phyloP scores from a whole-genome alignment of 257 asterid genomes.

The Ajuga chamaepitys region DNA sequence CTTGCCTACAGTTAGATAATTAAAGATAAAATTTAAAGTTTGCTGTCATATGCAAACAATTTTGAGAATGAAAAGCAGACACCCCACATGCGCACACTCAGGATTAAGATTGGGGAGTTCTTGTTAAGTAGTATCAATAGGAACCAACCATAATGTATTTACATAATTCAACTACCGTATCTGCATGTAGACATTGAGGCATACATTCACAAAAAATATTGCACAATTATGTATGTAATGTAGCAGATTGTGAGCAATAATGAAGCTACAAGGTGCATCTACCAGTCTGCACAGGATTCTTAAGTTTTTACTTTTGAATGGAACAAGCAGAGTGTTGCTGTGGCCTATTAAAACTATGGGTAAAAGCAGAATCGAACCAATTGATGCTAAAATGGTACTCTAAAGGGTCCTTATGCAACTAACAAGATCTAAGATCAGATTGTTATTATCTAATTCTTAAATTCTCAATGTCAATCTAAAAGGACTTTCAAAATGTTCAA shows the following conservation, averaged over 20 bases:
- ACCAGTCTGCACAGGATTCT: neutral
- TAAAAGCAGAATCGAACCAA: neutral
- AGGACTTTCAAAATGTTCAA: neutral
- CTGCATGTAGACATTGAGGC: neutral
- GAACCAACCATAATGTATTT: neutral
- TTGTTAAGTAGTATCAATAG: neutral
- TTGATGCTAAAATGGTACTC: neutral
- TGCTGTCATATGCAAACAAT: neutral
- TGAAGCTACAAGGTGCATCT: neutral
- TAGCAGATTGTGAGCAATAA: neutral
- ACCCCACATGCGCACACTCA: neutral
- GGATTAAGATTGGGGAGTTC: neutral
- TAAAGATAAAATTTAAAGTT: neutral
- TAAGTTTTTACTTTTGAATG: neutral
- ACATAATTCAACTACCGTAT: neutral
- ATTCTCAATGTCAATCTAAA: neutral
- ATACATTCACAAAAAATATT: neutral
- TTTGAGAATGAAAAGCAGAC: neutral
- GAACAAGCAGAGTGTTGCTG: neutral
- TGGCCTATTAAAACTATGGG: neutral
- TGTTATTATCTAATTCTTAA: neutral
- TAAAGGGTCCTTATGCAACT: neutral
- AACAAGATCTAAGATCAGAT: neutral
- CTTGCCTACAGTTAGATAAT: conserved; percentile 62
- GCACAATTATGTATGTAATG: neutral